These are phyloP conservation scores for Xylariaceae sp. DNA, from an alignment of 2,329 filamentous ascomycete species.

Conservation along the genomic window DNA sequence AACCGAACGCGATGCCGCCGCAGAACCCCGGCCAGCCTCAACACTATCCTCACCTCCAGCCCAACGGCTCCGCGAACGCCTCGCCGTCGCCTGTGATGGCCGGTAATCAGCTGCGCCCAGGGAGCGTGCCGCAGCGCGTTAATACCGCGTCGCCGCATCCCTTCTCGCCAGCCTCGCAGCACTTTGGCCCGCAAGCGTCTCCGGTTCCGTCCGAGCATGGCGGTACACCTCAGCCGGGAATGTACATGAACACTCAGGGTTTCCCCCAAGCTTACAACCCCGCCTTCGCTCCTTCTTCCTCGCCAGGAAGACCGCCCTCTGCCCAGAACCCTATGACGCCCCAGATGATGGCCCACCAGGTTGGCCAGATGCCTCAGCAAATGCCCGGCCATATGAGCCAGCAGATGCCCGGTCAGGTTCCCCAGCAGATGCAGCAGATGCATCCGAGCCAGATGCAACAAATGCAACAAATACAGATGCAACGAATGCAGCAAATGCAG, in stretches of 20 bases:
- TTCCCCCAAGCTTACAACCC: conserved; percentile 53
- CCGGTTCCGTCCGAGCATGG: conserved; percentile 69
- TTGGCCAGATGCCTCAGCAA: conserved; percentile 25
- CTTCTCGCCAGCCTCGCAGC: conserved; percentile 70
- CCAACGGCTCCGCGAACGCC: conserved; percentile 71
- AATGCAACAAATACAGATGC: conserved; percentile 43
- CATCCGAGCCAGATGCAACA: conserved; percentile 42
- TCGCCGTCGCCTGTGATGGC: conserved; percentile 89
- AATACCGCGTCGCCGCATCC: conserved; percentile 89
- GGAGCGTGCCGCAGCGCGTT: conserved; percentile 70
- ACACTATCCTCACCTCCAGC: conserved; percentile 75
- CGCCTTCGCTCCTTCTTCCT: conserved; percentile 49
- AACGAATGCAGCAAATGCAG: conserved; percentile 67
- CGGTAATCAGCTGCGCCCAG: conserved; percentile 63
- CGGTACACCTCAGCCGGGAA: conserved; percentile 65
- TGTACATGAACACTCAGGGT: conserved; percentile 54
- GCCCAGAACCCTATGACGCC: conserved; percentile 44
- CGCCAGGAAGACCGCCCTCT: conserved; percentile 48
- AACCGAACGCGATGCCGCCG: conserved; percentile 53
- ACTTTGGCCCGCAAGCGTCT: conserved; percentile 65
- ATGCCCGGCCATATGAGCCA: conserved; percentile 28
- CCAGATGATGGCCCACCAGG: conserved; percentile 49
- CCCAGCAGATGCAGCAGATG: conserved; percentile 32
- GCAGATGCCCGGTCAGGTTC: conserved; percentile 29
- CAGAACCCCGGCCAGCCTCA: conserved; percentile 57